Evolutionary conservation across 768 basidiomycete genomes (phyloP).

Genomic region (Panellus pusillus): DNA sequence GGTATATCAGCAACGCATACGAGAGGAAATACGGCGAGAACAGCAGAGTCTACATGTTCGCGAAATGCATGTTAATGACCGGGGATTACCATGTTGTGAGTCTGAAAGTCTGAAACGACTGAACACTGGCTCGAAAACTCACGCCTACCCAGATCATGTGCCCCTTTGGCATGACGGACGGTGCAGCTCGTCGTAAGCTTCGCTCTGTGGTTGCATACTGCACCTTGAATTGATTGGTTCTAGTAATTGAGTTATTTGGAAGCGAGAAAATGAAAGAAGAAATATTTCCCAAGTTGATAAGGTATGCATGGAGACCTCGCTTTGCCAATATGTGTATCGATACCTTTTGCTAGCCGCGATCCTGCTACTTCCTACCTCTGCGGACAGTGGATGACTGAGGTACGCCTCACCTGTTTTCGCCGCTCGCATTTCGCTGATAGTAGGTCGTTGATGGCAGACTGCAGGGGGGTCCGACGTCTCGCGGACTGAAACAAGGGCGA

Average conservation of each 20-base stretch:
- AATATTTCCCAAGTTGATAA: constrained; percentile 57
- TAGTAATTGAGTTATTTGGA: constrained; percentile 64
- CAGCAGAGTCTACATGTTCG: constrained; percentile 66
- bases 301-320: constrained; percentile 34
- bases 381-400: constrained; percentile 87
- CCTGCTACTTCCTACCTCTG: constrained; percentile 62
- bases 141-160: constrained; percentile 52
- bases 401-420: constrained; percentile 32
- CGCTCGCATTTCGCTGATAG: no score
- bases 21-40: constrained; percentile 59
- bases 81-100: constrained; percentile 56
- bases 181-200: constrained; percentile 56
- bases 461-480: constrained; percentile 73
- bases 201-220: background rate
- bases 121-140: background rate
- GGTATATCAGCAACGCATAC: constrained; percentile 64
- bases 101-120: background rate
- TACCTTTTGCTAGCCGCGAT: constrained; percentile 51
- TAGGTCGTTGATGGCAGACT: constrained; percentile 39
- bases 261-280: constrained; percentile 55
- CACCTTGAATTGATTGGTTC: constrained; percentile 12
- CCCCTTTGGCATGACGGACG: constrained; percentile 79
- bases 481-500: constrained; percentile 66
- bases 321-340: background rate
- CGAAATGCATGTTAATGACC: constrained; percentile 59